Evolutionary conservation across 208 protist genomes (phyloP).

Genomic region (Spongospora subterranea): DNA sequence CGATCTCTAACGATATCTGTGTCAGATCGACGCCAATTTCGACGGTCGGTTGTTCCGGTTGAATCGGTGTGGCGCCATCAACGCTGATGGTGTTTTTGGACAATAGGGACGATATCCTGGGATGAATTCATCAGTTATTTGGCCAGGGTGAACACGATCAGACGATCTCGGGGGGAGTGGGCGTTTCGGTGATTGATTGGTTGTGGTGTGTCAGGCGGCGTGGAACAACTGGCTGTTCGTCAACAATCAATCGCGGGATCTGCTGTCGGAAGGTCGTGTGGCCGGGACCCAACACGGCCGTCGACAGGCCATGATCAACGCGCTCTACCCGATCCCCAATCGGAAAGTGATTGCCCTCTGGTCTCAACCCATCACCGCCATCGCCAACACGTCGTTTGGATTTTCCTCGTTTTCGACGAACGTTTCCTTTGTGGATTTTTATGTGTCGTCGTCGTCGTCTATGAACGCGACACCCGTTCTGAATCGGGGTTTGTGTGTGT

Average conservation of each 20-base stretch:
- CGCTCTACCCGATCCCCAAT: background rate
- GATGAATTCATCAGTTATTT: slow-evolving; percentile 1
- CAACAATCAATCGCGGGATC: background rate
- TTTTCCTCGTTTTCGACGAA: too few relatives aligned
- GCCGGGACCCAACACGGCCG: background rate
- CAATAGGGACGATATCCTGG: background rate
- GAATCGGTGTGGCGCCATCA: too few relatives aligned
- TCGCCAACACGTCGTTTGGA: too few relatives aligned
- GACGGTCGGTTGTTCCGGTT: background rate
- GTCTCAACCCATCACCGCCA: too few relatives aligned
- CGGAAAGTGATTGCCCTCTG: background rate
- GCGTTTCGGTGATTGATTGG: too few relatives aligned
- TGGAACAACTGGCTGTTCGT: slow-evolving; percentile 4
- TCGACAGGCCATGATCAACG: background rate
- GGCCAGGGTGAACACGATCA: background rate
- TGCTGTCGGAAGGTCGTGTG: background rate
- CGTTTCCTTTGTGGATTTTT: too few relatives aligned
- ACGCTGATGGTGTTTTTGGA: too few relatives aligned
- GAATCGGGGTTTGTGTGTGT: too few relatives aligned
- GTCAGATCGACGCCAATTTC: background rate
- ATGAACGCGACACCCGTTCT: too few relatives aligned
- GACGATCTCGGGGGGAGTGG: background rate
- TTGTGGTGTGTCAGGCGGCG: background rate
- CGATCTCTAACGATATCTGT: too few relatives aligned
- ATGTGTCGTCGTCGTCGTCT: too few relatives aligned